Evolutionary conservation across 305 asterid species (phyloP).

Genomic region (Nicotiana rustica): DNA sequence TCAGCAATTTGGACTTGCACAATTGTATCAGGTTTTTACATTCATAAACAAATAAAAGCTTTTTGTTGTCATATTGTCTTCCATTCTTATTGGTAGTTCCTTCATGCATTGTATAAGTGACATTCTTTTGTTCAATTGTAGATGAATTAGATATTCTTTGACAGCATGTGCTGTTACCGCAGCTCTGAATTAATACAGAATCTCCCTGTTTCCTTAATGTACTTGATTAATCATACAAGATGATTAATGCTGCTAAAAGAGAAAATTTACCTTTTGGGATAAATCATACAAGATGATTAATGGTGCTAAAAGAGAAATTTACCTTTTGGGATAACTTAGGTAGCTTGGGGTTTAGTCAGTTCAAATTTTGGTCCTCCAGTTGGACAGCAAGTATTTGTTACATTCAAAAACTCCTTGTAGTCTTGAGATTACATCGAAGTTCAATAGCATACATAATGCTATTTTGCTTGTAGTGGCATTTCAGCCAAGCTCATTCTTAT

Average conservation of each 20-base stretch:
- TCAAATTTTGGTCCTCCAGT: neutral
- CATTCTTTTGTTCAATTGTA: conserved; percentile 7
- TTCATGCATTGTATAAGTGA: conserved; percentile 23
- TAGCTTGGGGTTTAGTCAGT: conserved; percentile 8
- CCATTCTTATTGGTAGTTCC: neutral
- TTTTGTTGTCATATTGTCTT: conserved; percentile 5
- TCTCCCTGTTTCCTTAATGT: neutral
- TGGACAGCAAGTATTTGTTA: conserved; percentile 6
- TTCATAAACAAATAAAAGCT: conserved; percentile 8
- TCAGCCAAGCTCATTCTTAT: conserved; percentile 18
- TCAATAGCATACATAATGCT: neutral
- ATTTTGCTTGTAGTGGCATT: conserved; percentile 30
- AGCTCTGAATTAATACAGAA: conserved; percentile 11
- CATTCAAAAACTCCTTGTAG: conserved; percentile 14
- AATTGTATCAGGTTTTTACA: conserved; percentile 83
- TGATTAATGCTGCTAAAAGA: conserved; percentile 24
- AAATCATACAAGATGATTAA: neutral
- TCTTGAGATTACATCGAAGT: conserved; percentile 29
- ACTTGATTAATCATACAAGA: neutral
- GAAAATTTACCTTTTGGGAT: conserved; percentile 26
- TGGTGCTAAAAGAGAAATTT: conserved; percentile 33
- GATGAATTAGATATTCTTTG: conserved; percentile 29
- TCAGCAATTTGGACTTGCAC: conserved; percentile 98
- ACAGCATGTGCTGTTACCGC: neutral
- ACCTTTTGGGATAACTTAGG: conserved; percentile 23